Evolutionary conservation across 768 basidiomycete genomes (phyloP).

Genomic region (Leccinellum luteum): DNA sequence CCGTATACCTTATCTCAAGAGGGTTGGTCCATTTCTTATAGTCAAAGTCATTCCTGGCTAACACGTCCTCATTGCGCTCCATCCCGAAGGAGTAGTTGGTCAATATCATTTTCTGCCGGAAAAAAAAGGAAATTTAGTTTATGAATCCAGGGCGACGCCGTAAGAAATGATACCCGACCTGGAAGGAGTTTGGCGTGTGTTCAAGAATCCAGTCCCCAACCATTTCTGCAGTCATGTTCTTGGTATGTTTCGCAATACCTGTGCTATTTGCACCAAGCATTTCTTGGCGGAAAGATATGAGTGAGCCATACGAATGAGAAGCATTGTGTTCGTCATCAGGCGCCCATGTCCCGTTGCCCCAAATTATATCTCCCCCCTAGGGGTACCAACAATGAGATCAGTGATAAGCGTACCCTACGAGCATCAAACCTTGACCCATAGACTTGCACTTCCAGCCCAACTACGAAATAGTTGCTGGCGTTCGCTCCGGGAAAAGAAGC

Average conservation of each 20-base stretch:
- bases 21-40: conserved; percentile 92
- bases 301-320: conserved; percentile 70
- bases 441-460: conserved; percentile 92
- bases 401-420: neutral
- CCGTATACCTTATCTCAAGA: conserved; percentile 63
- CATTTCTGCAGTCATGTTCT: conserved; percentile 77
- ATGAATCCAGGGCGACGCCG: neutral
- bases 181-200: conserved; percentile 81
- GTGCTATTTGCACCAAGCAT: conserved; percentile 1
- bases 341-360: conserved; percentile 74
- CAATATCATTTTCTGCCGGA: conserved; percentile 63
- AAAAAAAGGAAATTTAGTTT: neutral
- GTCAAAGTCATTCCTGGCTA: conserved; percentile 69
- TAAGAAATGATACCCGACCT: conserved; percentile 42
- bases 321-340: conserved; percentile 69
- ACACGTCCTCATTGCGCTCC: conserved; percentile 64
- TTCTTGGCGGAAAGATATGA: conserved; percentile 71
- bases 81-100: conserved; percentile 89
- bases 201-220: conserved; percentile 78
- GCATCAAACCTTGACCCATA: conserved; percentile 88
- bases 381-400: neutral
- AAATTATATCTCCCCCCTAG: conserved; percentile 78
- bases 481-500: conserved; percentile 90
- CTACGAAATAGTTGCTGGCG: conserved; percentile 86
- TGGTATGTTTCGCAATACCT: conserved; percentile 18